Evolutionary conservation across 805 yeast genomes (phyloP), one percentile per base, ranked within the genome.

Genomic region (Spathaspora boniae): DNA sequence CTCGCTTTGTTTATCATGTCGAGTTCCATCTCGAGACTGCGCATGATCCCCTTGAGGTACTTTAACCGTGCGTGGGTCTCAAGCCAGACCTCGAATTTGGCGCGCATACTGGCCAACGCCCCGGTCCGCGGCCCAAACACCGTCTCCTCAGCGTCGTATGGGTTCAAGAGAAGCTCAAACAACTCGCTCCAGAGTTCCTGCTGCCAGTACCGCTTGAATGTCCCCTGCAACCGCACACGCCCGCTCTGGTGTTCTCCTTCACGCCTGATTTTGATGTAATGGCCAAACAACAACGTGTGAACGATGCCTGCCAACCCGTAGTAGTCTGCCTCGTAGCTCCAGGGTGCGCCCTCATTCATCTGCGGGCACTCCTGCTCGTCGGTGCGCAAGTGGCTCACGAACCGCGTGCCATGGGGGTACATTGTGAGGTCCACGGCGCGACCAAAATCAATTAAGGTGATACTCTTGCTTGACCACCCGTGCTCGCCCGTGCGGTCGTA

Each of bases 311-410:
- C 96, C 14, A 86, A 43, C 0, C 96, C 96, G 54, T 73, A 83
- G 52, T 86, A 86, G 58, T 88, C 97, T 3, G 82, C 80, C 51
- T 88, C 87, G 49, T 72, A 85, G 2, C 76, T 73, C 94, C 95
- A 88, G 0, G 82, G 72, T 33, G 65, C 50, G 4, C 71, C 63
- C 3, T 70, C 56, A 36, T 76, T 62, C 78, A 85, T 76, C 47
- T 82, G 86, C 4, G 76, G 76, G 51, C 94, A 86, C 46, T 84
- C 94, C 43, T 76, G 84, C 37, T 74, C 69, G 42, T 80, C 84
- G 1, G 78, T 61, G 20, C 69, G 65, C 80, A 84, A 79, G 44
- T 73, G 67, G 14, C 82, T 71, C 26, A 65, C 57, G 54, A 86
- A 88, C 38, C 68, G 62, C 0, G 73, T 74, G 11, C 53, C 47